Conservation (phyloP, 2,329 filamentous ascomycete species). For the Capronia coronata region DNA sequence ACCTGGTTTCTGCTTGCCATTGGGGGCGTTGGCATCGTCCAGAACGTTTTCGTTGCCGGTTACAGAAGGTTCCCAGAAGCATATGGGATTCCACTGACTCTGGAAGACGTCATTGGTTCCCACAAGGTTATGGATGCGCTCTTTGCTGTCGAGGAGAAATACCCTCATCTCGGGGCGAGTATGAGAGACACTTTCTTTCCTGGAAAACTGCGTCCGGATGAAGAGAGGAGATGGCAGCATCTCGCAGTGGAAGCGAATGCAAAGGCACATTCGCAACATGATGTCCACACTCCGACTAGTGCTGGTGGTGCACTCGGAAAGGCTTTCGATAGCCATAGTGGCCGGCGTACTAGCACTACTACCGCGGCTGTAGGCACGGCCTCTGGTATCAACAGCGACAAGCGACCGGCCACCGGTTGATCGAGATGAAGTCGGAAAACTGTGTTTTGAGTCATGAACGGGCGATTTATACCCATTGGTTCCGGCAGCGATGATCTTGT, state of each 20-base stretch:
- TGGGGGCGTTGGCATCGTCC: slow-evolving; percentile 37
- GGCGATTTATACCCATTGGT: too few relatives aligned
- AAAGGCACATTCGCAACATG: not conserved
- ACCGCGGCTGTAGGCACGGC: too few relatives aligned
- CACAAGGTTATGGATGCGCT: slow-evolving; percentile 34
- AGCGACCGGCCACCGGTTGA: too few relatives aligned
- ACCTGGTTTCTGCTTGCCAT: slow-evolving; percentile 37
- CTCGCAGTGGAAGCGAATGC: not conserved
- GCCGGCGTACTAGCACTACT: not conserved
- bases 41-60: slow-evolving; percentile 35
- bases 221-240: slow-evolving; percentile 13
- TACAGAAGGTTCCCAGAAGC: slow-evolving; percentile 29
- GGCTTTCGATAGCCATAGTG: not conserved
- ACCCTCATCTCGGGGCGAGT: slow-evolving; percentile 31
- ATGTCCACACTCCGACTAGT: too few relatives aligned
- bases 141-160: slow-evolving; percentile 31
- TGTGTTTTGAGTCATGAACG: too few relatives aligned
- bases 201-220: slow-evolving; percentile 8
- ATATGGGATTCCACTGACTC: slow-evolving; percentile 32
- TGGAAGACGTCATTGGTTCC: slow-evolving; percentile 29
- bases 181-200: slow-evolving; percentile 34
- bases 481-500: too few relatives aligned
- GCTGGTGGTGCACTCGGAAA: not conserved
- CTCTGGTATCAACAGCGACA: too few relatives aligned
- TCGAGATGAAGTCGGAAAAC: too few relatives aligned